phyloP scores from a whole-genome alignment of 1,284 basidiomycete genomes.

The Agroathelia rolfsii region DNA sequence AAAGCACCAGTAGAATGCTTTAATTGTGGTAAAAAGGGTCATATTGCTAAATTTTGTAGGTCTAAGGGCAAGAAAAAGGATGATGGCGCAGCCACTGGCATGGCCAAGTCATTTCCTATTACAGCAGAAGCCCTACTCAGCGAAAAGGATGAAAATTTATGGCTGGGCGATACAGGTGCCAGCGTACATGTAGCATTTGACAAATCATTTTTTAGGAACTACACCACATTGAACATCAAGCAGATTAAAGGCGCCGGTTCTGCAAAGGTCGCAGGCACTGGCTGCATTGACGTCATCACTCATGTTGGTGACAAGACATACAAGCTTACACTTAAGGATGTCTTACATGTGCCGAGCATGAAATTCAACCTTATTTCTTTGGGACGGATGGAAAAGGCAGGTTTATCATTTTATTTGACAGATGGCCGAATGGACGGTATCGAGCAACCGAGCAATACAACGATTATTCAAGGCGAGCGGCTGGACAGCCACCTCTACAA shows the following conservation, averaged over 20 bases:
- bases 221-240: background rate
- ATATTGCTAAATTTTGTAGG: slow-evolving; percentile 19
- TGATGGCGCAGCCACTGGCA: no score
- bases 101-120: no score
- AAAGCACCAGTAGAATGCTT: slow-evolving; percentile 14
- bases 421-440: no score
- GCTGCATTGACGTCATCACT: slow-evolving; percentile 9
- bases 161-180: slow-evolving; percentile 8
- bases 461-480: no score
- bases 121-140: no score
- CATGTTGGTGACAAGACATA: slow-evolving; percentile 4
- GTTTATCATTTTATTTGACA: no score
- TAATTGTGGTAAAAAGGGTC: slow-evolving; percentile 21
- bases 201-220: slow-evolving; percentile 6
- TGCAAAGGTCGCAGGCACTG: slow-evolving; percentile 1
- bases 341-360: slow-evolving; percentile 21
- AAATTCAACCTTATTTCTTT: slow-evolving; percentile 26
- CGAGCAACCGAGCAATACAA: slow-evolving; percentile 4
- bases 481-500: no score
- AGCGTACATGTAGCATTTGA: slow-evolving; percentile 6
- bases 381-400: slow-evolving; percentile 11
- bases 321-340: slow-evolving; percentile 16
- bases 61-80: slow-evolving; percentile 7
- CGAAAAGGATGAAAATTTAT: no score
- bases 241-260: slow-evolving; percentile 1